phyloP scores from a whole-genome alignment of 23 red algal species.

The Gracilariopsis chorda region DNA sequence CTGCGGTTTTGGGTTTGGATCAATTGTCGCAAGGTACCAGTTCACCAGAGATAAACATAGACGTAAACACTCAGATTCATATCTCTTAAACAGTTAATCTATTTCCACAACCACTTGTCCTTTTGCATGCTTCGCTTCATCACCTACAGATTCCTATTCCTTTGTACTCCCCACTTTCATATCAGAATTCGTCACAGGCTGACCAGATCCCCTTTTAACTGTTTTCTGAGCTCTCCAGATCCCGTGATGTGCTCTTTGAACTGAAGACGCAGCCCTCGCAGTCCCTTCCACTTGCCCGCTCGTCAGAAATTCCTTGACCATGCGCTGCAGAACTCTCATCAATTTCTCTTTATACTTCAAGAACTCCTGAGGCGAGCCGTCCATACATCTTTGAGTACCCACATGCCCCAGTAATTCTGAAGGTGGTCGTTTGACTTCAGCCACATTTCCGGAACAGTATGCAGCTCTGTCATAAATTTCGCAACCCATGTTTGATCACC shows the following conservation, averaged over 20 bases:
- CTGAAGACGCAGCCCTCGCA: not conserved
- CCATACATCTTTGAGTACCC: constrained; percentile 43
- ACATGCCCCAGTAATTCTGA: constrained; percentile 26
- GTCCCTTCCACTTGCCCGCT: not conserved
- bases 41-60: constrained; percentile 56
- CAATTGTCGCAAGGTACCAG: constrained; percentile 25
- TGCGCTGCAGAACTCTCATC: constrained; percentile 36
- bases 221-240: not conserved
- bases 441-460: constrained; percentile 12
- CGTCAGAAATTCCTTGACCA: constrained; percentile 34
- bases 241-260: not conserved
- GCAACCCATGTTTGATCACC: not conserved
- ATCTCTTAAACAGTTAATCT: not conserved
- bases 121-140: not conserved
- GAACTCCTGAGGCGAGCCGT: constrained; percentile 5
- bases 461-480: not conserved
- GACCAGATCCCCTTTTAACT: not conserved
- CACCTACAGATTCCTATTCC: not conserved
- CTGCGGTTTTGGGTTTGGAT: constrained; percentile 17
- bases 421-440: constrained; percentile 14
- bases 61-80: constrained; percentile 44
- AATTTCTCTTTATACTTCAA: constrained; percentile 38
- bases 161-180: not conserved
- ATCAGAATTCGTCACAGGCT: not conserved
- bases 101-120: not conserved